Base-by-base conservation (phyloP, 2,329 filamentous ascomycete species). In the Leptographium procerum region DNA sequence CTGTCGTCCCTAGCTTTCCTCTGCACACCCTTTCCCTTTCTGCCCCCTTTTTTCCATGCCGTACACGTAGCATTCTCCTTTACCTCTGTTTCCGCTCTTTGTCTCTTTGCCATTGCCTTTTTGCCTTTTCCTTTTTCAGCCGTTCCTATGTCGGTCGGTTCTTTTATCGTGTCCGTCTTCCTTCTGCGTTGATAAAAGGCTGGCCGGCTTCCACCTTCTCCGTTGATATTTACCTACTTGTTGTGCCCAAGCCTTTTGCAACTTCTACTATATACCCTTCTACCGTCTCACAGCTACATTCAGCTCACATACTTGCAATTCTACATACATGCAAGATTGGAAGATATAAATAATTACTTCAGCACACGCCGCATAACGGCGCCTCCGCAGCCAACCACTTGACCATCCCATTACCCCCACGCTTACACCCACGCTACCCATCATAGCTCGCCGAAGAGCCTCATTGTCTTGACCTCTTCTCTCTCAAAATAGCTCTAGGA, bases 361-460 rank as follows among this genome's bases (percentile, higher is more conserved):
- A 57, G 24, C 57, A 55, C 54, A 55, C 55, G 57, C 48, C 56
- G n/a, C 52, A 26, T 48, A 50, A 57, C 61, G 55, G 57, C 59
- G 52, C 59, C 40, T 55, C 53, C 56, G 40, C 60, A 43, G 43
- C 53, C 58, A 50, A 16, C 54, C 51, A 24, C 40, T 28, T 34
- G 36, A 53, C 57, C 60, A 61, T 61, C 60, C 60, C 57, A 61
- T 58, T 58, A 54, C 24, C 52, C 60, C 58, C 58, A 57, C 60
- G 56, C 60, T 59, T 59, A 48, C 58, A 50, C 60, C 58, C 60
- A 54, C 61, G 55, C 59, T 62, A 62, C 58, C 40, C 53, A 54
- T 59, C 53, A 54, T 59, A 53, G 59, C 36, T 55, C 40, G 33
- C 45, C 53, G n/a, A 58, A 59, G 54, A 60, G 56, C 60, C 60